Conservation (phyloP, 2,329 filamentous ascomycete genomes). For the Cyanodermella asteris region DNA sequence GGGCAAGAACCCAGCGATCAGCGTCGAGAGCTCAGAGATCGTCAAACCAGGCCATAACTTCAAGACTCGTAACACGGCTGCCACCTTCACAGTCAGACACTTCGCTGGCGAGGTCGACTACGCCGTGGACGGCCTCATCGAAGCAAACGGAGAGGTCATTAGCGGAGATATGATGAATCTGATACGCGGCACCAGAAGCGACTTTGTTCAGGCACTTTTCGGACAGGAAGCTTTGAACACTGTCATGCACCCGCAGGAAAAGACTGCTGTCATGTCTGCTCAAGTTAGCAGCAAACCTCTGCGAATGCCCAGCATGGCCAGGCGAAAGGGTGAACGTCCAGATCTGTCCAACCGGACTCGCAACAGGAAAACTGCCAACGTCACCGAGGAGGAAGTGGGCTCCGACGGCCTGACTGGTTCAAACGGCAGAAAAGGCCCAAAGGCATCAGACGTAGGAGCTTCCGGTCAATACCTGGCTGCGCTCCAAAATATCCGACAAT, state of each 20-base stretch:
- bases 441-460: conserved; percentile 51
- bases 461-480: conserved; percentile 80
- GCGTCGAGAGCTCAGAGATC: conserved; percentile 51
- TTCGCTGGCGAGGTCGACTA: conserved; percentile 96
- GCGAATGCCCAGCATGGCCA: conserved; percentile 78
- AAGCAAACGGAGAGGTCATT: conserved; percentile 91
- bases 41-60: conserved; percentile 78
- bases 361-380: conserved; percentile 11
- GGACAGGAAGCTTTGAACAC: conserved; percentile 91
- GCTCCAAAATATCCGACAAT: conserved; percentile 76
- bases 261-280: conserved; percentile 78
- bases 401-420: conserved; percentile 18
- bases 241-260: conserved; percentile 79
- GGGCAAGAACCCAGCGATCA: conserved; percentile 78
- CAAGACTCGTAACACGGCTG: conserved; percentile 55
- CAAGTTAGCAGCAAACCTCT: conserved; percentile 90
- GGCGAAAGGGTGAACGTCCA: conserved; percentile 42
- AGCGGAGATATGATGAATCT: conserved; percentile 91
- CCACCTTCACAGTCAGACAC: conserved; percentile 77
- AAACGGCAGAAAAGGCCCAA: too few relatives aligned
- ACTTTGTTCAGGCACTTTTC: conserved; percentile 76
- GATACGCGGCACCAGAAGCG: conserved; percentile 67
- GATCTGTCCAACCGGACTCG: conserved; percentile 16
- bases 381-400: conserved; percentile 12
- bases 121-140: conserved; percentile 61